Conservation (phyloP, 2,329 filamentous ascomycete genomes). For the Mycogone perniciosa region DNA sequence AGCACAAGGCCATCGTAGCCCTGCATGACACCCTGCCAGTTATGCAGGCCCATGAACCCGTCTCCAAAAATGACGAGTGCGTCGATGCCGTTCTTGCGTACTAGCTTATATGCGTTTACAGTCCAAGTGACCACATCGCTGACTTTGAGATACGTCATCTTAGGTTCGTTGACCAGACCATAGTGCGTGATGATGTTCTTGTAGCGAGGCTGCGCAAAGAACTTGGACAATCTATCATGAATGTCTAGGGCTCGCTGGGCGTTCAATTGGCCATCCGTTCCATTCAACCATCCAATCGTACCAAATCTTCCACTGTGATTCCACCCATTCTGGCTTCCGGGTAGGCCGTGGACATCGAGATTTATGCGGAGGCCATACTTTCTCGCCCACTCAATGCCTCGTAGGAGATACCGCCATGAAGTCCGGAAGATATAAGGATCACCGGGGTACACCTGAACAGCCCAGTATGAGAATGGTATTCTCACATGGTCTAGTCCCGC, state of each 20-base stretch:
- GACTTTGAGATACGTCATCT: constrained; percentile 68
- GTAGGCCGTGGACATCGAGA: constrained; percentile 84
- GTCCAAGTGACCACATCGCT: constrained; percentile 74
- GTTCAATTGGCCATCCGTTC: constrained; percentile 74
- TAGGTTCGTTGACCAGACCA: constrained; percentile 89
- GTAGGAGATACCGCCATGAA: constrained; percentile 87
- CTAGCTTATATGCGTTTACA: constrained; percentile 59
- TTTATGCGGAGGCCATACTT: constrained; percentile 90
- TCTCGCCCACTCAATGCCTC: constrained; percentile 87
- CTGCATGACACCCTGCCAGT: constrained; percentile 82
- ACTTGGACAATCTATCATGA: constrained; percentile 78
- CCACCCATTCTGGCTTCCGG: constrained; percentile 95
- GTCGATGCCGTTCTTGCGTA: constrained; percentile 70
- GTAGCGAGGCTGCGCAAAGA: constrained; percentile 92
- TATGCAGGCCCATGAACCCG: constrained; percentile 83
- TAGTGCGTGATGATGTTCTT: constrained; percentile 89
- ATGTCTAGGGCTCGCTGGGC: constrained; percentile 77
- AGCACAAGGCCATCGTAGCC: constrained; percentile 68
- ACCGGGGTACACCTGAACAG: constrained; percentile 72
- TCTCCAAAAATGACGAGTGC: constrained; percentile 81
- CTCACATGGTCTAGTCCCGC: constrained; percentile 96
- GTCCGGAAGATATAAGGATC: constrained; percentile 86
- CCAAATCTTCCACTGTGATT: constrained; percentile 89
- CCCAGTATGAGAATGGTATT: constrained; percentile 95
- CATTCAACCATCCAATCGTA: constrained; percentile 79